These are phyloP conservation scores for Pseudogymnoascus sp. DNA, from an alignment of 2,329 filamentous ascomycete species.

Conservation along the genomic window DNA sequence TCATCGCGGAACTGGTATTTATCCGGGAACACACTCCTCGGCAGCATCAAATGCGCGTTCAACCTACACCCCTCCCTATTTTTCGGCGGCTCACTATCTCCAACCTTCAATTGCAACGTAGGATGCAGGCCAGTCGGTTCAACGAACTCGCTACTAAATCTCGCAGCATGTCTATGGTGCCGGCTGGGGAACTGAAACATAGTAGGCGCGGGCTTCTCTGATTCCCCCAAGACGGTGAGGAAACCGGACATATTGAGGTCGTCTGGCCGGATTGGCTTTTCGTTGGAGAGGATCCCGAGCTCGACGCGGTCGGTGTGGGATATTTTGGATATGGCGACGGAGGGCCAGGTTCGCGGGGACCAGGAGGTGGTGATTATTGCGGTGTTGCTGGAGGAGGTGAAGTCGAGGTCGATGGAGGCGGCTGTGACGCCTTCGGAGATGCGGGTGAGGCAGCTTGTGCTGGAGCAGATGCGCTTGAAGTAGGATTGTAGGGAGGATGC, in stretches of 20 bases:
- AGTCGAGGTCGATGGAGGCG: slow-evolving; percentile 66
- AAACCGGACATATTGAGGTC: slow-evolving; percentile 73
- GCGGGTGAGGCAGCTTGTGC: background rate
- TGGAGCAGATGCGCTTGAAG: background rate
- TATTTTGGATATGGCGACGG: slow-evolving; percentile 21
- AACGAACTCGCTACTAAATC: slow-evolving; percentile 57
- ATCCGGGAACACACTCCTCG: slow-evolving; percentile 74
- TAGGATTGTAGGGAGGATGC: background rate
- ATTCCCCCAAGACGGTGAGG: slow-evolving; percentile 68
- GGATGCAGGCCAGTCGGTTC: slow-evolving; percentile 76
- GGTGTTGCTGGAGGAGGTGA: slow-evolving; percentile 57
- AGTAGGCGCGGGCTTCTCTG: slow-evolving; percentile 61
- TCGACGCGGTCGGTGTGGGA: slow-evolving; percentile 52
- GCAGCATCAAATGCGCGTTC: slow-evolving; percentile 75
- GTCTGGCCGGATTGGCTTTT: slow-evolving; percentile 55
- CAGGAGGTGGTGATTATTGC: slow-evolving; percentile 59
- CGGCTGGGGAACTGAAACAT: slow-evolving; percentile 78
- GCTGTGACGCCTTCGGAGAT: background rate
- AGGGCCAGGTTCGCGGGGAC: slow-evolving; percentile 32
- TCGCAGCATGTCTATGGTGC: slow-evolving; percentile 50
- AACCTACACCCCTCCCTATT: slow-evolving; percentile 56
- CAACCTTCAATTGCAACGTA: slow-evolving; percentile 60
- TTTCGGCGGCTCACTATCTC: slow-evolving; percentile 40
- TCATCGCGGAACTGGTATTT: slow-evolving; percentile 72
- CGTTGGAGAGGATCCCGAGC: slow-evolving; percentile 66